Conservation (phyloP, 2,329 filamentous ascomycete species). For the Colletotrichum sp. region DNA sequence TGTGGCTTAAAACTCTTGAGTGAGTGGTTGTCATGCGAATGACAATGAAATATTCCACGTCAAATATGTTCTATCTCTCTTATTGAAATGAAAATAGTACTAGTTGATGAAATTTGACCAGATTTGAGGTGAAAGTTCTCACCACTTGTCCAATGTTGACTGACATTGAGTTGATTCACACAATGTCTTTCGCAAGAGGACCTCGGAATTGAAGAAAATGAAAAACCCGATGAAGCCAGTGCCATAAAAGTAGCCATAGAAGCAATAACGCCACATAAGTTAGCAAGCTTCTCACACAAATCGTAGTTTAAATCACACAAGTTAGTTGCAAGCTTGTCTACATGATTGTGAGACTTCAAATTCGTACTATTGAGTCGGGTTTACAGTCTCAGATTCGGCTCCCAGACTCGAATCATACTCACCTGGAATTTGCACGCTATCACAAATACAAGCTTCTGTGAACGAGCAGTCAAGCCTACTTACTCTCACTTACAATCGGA, state of each 20-base stretch:
- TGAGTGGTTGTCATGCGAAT: neutral
- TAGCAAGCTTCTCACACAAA: neutral
- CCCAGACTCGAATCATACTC: neutral
- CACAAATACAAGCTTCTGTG: neutral
- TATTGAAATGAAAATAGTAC: neutral
- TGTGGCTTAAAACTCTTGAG: neutral
- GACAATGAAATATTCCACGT: neutral
- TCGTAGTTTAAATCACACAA: neutral
- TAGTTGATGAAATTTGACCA: neutral
- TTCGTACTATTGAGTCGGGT: neutral
- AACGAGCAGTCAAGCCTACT: fast-evolving
- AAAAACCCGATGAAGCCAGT: no score
- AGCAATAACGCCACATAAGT: fast-evolving
- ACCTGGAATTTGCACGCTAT: neutral
- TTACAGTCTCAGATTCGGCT: neutral
- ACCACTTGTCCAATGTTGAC: no score
- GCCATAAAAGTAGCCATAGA: fast-evolving
- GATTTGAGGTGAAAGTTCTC: neutral
- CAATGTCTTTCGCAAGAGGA: neutral
- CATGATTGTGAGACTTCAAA: neutral
- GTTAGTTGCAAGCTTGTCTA: fast-evolving
- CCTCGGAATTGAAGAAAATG: neutral
- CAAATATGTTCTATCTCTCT: neutral
- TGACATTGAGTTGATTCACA: no score
- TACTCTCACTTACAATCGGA: neutral